Base-by-base conservation (phyloP, 2,329 filamentous ascomycete species). In the Aspergillus sp. region DNA sequence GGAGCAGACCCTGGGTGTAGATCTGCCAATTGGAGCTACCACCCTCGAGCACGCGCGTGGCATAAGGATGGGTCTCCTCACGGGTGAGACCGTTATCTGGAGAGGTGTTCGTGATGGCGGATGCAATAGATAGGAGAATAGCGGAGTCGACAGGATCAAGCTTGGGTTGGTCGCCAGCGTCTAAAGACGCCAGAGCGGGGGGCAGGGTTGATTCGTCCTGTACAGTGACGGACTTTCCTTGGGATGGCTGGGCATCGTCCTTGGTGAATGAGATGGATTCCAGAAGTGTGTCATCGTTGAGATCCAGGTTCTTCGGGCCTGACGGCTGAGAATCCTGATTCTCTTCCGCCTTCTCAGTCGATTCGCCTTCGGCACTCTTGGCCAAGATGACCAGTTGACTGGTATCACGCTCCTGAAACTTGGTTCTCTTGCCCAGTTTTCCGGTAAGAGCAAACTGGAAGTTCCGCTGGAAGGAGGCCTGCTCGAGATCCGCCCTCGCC, bases 11-110 rank as follows among this genome's bases (percentile, higher is more conserved):
- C 67, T 97, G 92, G 0, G 94, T 96, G 68, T 97, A 97, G 32
- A 96, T 87, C 69, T 97, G 94, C 94, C 94, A 99, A 70, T 97
- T 99, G 1, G 90, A 93, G 43, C 88, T 88, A 60, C 93, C 92
- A 55, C 94, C 91, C 8, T 88, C 83, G 1, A 99, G 79, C 0
- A 97, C 94, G 38, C 94, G 84, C 1, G 86, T 87, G 0, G 94
- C 94, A 67, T 93, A 99, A 0, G 94, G 94, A 1, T 95, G 73
- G 4, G 95, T 93, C 67, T 97, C 90, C 72, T 97, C 92, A n/a
- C 91, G 82, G 0, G 92, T 97, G 1, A 99, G 77, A 0, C 89
- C 87, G 67, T 97, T 88, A 1, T 85, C 79, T 0, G 94, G 91
- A 0, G 91, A 87, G 0, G 89, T 91, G 65, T 97, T 96, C 55